Base-by-base conservation (phyloP, 352 stramenopile species). In the Pythium apleroticum region DNA sequence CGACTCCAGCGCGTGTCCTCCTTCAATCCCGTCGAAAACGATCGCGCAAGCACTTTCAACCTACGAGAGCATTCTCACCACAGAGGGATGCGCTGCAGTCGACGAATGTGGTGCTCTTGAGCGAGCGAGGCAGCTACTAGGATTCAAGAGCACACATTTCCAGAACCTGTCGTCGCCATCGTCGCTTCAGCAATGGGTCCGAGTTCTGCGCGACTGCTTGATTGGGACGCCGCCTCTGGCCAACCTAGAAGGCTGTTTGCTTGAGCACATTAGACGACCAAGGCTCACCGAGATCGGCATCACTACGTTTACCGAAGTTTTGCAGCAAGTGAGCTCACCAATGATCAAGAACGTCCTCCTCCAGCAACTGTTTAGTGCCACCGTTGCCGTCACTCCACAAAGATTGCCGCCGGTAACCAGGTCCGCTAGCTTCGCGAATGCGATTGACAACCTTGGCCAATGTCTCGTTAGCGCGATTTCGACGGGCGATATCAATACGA, bases 341-440 rank as follows among this genome's bases (percentile, higher is more conserved):
- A 27, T 4, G 20, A 25, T 60, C 7, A 66, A 59, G 60, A 39
- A 14, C 12, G n/a, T 37, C 30, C 10, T 66, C 3, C 60, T 66
- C 4, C 5, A 35, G 10, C 45, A 55, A 28, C 39, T 66, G 14
- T 49, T 22, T 8, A 14, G 55, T 5, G 20, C 39, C 1, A 52
- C 37, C 17, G 33, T 30, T 6, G 20, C 8, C 20, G 8, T 12
- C n/a, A 27, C 7, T 14, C 20, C 43, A 10, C 9, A 15, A 55
- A 55, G 20, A 54, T 17, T 19, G 28, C 22, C 24, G 35, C 17
- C 20, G 15, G 7, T n/a, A 2, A 22, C 9, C n/a, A 50, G 27
- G 3, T 25, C n/a, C 43, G 28, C 43, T 1, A 27, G 19, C n/a
- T 50, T 50, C 4, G 43, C 43, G 19, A 27, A 19, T 12, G n/a